Evolutionary conservation across 179 eudicot species (phyloP).

Genomic region (Amaranthus tricolor): DNA sequence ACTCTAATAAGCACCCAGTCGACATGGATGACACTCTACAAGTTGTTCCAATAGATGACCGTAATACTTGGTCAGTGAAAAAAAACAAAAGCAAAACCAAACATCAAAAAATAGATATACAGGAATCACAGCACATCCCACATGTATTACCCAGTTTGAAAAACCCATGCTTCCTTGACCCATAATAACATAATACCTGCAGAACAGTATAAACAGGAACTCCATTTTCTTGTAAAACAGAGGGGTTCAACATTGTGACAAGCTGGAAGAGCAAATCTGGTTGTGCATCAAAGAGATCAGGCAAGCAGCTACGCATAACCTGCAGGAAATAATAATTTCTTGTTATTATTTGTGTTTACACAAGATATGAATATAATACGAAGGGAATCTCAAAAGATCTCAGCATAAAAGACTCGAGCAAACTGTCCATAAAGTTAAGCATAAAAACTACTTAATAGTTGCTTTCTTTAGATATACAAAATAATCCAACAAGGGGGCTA

Average conservation of each 20-base stretch:
- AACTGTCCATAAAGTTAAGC: neutral
- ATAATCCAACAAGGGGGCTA: neutral
- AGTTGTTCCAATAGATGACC: neutral
- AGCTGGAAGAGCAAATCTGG: conserved; percentile 98
- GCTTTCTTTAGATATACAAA: neutral
- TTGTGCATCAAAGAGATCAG: conserved; percentile 95
- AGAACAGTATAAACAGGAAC: conserved; percentile 91
- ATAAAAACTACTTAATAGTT: neutral
- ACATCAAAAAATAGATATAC: neutral
- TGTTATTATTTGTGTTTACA: neutral
- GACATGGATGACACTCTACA: neutral
- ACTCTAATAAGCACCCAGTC: neutral
- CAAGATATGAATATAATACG: neutral
- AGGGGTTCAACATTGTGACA: conserved; percentile 96
- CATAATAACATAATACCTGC: conserved; percentile 50
- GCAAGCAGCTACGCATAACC: conserved; percentile 92
- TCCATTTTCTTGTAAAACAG: conserved; percentile 76
- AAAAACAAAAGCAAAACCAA: neutral
- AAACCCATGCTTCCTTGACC: neutral
- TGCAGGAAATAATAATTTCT: conserved; percentile 27
- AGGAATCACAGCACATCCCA: neutral
- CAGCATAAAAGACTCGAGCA: conserved; percentile 1
- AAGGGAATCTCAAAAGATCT: neutral
- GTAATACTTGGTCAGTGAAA: neutral
- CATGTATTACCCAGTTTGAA: neutral